phyloP scores from a whole-genome alignment of 2,329 filamentous ascomycete species.

The Curvularia lunata region DNA sequence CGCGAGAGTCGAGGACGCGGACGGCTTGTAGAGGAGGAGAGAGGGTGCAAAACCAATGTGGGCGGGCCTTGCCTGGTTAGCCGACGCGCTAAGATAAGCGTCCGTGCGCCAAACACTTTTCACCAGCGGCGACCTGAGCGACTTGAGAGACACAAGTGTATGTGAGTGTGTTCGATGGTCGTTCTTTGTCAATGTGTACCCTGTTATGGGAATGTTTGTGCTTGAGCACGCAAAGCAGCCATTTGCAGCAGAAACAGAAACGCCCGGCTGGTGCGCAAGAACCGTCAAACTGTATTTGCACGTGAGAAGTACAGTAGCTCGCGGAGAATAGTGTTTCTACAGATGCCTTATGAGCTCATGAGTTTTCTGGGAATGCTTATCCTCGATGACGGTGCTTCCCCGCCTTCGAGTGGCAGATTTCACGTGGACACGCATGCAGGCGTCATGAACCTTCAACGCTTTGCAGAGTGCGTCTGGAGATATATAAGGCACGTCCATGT shows the following conservation, averaged over 20 bases:
- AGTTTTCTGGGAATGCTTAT: not conserved
- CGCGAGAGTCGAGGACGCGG: conserved; percentile 44
- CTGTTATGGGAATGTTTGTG: not conserved
- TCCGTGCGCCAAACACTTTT: conserved; percentile 1
- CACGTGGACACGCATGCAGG: conserved; percentile 7
- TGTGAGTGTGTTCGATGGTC: not conserved
- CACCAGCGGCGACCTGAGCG: not conserved
- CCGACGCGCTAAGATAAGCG: conserved; percentile 1
- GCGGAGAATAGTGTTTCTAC: too few relatives aligned
- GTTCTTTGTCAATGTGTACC: not conserved
- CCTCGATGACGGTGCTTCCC: conserved; percentile 10
- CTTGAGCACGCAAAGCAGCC: not conserved
- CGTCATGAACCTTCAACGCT: not conserved
- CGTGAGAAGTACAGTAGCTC: not conserved
- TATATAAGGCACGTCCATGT: not conserved
- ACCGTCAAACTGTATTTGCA: not conserved
- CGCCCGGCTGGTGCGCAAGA: not conserved
- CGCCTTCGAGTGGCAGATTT: conserved; percentile 2
- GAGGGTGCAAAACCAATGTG: conserved; percentile 6
- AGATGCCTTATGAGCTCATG: not conserved
- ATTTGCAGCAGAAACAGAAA: not conserved
- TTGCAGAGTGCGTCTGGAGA: not conserved
- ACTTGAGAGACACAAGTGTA: not conserved
- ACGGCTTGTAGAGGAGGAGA: conserved; percentile 32
- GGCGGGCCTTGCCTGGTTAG: conserved; percentile 6